A percentile compares a stretch with the other conserved stretches of the same genome.
Conservation (phyloP, 1,139 yeast genomes). For the Magnusiomyces fungicola region DNA sequence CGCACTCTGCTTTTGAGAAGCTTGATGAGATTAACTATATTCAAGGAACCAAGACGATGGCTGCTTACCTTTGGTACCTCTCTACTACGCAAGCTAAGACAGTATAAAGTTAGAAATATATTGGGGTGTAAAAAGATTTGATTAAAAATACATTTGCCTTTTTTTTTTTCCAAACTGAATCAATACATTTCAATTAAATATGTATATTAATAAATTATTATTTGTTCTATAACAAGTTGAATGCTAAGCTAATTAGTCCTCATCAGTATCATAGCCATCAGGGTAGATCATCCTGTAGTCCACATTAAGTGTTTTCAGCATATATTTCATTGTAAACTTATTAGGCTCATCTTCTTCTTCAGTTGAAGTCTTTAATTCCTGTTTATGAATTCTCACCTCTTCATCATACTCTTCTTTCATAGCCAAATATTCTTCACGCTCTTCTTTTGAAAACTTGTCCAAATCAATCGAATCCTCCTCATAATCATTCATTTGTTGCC, state of each 20-base stretch:
- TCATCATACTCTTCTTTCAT: constrained; percentile 25
- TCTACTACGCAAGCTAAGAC: constrained; percentile 46
- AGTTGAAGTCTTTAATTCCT: constrained; percentile 25
- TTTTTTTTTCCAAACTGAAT: neutral
- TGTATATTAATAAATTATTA: neutral
- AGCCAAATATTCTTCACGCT: constrained; percentile 22
- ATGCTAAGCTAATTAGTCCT: constrained; percentile 51
- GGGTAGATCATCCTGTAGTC: constrained; percentile 37
- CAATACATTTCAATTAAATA: neutral
- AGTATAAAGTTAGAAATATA: neutral
- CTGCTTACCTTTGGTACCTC: constrained; percentile 89
- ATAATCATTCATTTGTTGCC: constrained; percentile 17
- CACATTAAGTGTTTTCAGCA: constrained; percentile 37
- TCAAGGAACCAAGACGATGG: constrained; percentile 88
- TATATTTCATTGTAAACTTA: constrained; percentile 40
- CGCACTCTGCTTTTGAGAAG: constrained; percentile 96
- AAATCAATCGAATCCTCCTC: constrained; percentile 29
- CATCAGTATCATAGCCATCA: constrained; percentile 11
- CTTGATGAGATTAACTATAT: constrained; percentile 80
- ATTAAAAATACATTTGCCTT: too few relatives aligned
- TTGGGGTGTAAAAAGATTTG: neutral
- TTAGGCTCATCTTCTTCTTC: constrained; percentile 24
- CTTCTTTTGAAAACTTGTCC: constrained; percentile 30
- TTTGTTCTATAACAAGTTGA: constrained; percentile 51
- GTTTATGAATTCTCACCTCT: constrained; percentile 24